phyloP scores from a whole-genome alignment of 106 monocot genomes.

The Dioscorea dumetorum region DNA sequence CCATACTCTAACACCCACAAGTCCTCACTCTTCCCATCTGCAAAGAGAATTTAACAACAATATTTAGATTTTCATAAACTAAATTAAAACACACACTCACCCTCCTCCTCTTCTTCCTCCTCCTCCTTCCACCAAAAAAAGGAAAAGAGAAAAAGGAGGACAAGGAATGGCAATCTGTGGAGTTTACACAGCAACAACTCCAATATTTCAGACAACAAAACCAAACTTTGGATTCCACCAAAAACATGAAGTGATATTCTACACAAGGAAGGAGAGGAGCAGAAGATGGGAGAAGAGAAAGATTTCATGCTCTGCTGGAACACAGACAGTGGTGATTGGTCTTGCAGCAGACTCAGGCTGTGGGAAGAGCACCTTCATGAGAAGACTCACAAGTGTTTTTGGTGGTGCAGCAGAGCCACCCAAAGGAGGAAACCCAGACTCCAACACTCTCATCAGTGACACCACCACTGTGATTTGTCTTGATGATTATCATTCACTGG shows the following conservation, averaged over 20 bases:
- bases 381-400: constrained; percentile 88
- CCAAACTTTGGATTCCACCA: constrained; percentile 40
- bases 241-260: constrained; percentile 34
- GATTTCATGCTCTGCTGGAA: constrained; percentile 52
- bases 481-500: constrained; percentile 92
- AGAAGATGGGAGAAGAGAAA: constrained; percentile 1
- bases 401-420: constrained; percentile 91
- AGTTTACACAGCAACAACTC: constrained; percentile 31
- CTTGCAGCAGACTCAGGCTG: constrained; percentile 96
- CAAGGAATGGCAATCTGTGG: constrained; percentile 66
- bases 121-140: not conserved
- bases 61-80: not conserved
- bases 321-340: constrained; percentile 85
- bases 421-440: constrained; percentile 91
- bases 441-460: constrained; percentile 93
- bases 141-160: too few relatives aligned
- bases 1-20: not conserved
- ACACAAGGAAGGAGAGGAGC: constrained; percentile 14
- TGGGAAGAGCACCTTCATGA: constrained; percentile 99
- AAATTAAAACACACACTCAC: not conserved
- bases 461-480: constrained; percentile 94
- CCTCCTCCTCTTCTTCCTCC: constrained; percentile 4
- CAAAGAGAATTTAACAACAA: not conserved
- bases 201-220: constrained; percentile 17
- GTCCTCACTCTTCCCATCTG: not conserved